Evolutionary conservation across 2,329 filamentous ascomycete genomes (phyloP).

Genomic region (Colletotrichum tanaceti): DNA sequence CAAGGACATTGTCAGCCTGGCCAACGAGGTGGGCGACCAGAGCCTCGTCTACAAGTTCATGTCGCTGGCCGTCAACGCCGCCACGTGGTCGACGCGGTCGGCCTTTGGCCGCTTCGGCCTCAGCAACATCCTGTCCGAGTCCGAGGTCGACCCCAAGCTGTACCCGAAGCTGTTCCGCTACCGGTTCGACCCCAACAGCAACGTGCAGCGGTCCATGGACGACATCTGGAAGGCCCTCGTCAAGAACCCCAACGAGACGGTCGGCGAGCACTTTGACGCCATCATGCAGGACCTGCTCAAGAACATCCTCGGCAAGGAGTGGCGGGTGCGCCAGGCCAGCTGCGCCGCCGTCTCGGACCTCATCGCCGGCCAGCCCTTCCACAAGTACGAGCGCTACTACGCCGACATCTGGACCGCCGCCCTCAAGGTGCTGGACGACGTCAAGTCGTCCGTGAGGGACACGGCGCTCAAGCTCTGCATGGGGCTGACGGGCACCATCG

Average conservation of each 20-base stretch:
- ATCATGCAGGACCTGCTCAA: conserved; percentile 90
- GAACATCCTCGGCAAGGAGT: conserved; percentile 90
- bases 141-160: conserved; percentile 88
- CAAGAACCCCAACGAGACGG: conserved; percentile 81
- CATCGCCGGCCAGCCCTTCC: conserved; percentile 80
- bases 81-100: conserved; percentile 96
- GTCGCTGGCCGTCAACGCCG: conserved; percentile 94
- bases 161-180: conserved; percentile 97
- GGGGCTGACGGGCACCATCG: conserved; percentile 84
- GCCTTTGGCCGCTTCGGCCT: conserved; percentile 95
- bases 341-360: conserved; percentile 91
- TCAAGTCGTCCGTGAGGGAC: conserved; percentile 87
- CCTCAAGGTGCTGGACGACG: conserved; percentile 94
- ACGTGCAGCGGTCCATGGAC: conserved; percentile 95
- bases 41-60: conserved; percentile 99
- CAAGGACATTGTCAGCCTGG: conserved; percentile 94
- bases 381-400: conserved; percentile 85
- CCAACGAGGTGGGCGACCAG: conserved; percentile 96
- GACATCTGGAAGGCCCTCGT: conserved; percentile 98
- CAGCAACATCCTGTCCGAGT: conserved; percentile 90
- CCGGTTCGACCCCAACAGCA: conserved; percentile 92
- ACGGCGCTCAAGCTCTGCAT: conserved; percentile 87
- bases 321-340: conserved; percentile 91
- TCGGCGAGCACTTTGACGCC: conserved; percentile 85
- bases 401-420: conserved; percentile 85